Base-by-base conservation (phyloP, 805 yeast genomes). In the Danielozyma ontarioensis region DNA sequence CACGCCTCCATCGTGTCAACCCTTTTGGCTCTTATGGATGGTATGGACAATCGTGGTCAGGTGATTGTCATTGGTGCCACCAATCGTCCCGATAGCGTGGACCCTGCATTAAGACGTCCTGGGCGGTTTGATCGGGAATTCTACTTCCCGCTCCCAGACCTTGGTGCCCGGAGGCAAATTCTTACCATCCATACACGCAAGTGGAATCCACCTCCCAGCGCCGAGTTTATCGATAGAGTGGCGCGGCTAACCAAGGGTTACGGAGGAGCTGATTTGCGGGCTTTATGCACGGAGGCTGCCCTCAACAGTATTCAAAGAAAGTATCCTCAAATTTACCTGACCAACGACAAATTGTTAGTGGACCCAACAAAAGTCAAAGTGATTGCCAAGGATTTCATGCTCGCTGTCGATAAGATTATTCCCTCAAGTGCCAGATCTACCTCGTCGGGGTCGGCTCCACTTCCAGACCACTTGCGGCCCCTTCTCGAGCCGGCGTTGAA, bases 61-160 rank as follows among this genome's bases (percentile, higher is more conserved):
- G 97, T 93, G 13, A 90, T 93, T 43, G 96, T 93, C 2, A 89
- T 93, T 46, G 98, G 98, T 38, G 98, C 98, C 1, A 93, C 98
- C 0, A 93, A 93, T 60, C 70, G 98, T 51, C 98, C 98, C 0
- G 97, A 93, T 60, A 84, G 97, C 0, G 85, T 93, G n/a, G 98
- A 93, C 59, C 97, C 98, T 1, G 98, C 98, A 0, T 68, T 93
- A 37, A 74, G 98, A 51, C 74, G 98, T 48, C 98, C 98, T 0
- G 98, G 98, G 1, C 73, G 98, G 57, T 93, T 93, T 51, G 98
- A 93, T 55, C 74, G 98, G 44, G 98, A 93, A 55, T 93, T 93
- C 55, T 93, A 85, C 57, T 93, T 93, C 68, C 95, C 97, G 4
- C 64, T 93, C 34, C 98, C 98, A 1, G 94, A 87, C 51, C 48